Evolutionary conservation across 495 filamentous ascomycete genomes (phyloP).

Genomic region (Cladorrhinum samala): DNA sequence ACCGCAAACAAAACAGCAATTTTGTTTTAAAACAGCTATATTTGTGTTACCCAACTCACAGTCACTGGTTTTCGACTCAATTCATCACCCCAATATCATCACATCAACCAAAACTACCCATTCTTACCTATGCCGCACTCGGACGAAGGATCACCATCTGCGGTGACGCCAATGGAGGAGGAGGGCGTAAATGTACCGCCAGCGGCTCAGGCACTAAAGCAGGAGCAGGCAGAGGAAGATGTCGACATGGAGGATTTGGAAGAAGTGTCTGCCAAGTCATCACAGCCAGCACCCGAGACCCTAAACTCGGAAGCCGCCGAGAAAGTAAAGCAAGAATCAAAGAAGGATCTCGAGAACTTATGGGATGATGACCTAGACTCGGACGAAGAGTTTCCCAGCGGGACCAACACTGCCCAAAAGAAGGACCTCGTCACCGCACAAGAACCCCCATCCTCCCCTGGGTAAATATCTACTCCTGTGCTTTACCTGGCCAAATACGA

Average conservation of each 20-base stretch:
- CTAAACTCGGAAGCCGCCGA: background rate
- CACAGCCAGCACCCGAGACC: background rate
- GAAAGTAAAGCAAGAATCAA: conserved; percentile 21
- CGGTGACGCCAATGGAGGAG: conserved; percentile 14
- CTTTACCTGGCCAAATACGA: background rate
- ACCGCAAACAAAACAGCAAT: background rate
- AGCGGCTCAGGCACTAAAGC: background rate
- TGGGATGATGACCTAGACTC: conserved; percentile 78
- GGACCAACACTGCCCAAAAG: conserved; percentile 21
- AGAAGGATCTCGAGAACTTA: conserved; percentile 62
- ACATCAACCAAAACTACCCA: no score
- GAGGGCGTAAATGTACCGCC: background rate
- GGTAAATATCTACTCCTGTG: conserved; percentile 16
- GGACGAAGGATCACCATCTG: background rate
- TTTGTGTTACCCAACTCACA: no score
- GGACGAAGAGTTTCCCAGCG: conserved; percentile 67
- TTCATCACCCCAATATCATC: no score
- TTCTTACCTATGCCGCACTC: conserved; percentile 26
- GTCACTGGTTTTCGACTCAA: no score
- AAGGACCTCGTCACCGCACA: conserved; percentile 25
- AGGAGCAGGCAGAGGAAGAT: conserved; percentile 10
- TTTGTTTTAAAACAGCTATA: background rate
- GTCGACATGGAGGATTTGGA: conserved; percentile 16
- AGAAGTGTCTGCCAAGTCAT: background rate
- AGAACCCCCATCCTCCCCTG: conserved; percentile 25